phyloP scores from a whole-genome alignment of 495 filamentous ascomycete genomes.

The Jackrogersella multiformis region DNA sequence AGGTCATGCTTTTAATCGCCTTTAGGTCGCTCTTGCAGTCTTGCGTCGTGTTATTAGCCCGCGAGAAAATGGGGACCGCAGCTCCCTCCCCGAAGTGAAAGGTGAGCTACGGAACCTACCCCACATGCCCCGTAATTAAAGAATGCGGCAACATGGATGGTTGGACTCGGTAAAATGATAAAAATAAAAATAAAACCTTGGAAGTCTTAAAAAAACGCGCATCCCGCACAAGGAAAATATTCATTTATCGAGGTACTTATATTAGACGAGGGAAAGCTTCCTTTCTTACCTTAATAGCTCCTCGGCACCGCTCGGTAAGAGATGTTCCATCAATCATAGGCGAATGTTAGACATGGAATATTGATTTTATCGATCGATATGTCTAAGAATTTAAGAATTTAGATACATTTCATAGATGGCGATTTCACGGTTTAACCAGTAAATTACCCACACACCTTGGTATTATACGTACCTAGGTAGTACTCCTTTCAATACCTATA shows the following conservation, averaged over 20 bases:
- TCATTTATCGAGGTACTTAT: conserved; percentile 12
- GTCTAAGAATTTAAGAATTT: no score
- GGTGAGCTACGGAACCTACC: conserved; percentile 22
- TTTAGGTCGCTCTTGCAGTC: no score
- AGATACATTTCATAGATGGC: no score
- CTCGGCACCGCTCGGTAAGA: conserved; percentile 13
- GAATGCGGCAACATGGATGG: conserved; percentile 32
- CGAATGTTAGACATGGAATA: neutral
- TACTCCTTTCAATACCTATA: conserved; percentile 9
- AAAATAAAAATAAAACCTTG: no score
- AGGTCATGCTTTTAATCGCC: conserved; percentile 20
- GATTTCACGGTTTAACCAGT: no score
- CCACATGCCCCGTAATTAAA: conserved; percentile 28
- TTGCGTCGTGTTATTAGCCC: conserved; percentile 26
- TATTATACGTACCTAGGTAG: no score
- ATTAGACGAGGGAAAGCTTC: conserved; percentile 9
- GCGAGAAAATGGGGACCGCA: conserved; percentile 22
- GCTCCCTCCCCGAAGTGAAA: conserved; percentile 31
- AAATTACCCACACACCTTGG: neutral
- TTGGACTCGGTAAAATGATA: conserved; percentile 16
- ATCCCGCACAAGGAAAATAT: conserved; percentile 14
- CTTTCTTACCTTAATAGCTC: neutral
- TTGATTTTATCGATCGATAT: neutral
- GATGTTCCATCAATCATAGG: conserved; percentile 33
- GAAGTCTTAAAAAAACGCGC: conserved; percentile 32